These are phyloP conservation scores for Dipteronia sinensis DNA, from an alignment of 345 rosid species.

Conservation along the genomic window DNA sequence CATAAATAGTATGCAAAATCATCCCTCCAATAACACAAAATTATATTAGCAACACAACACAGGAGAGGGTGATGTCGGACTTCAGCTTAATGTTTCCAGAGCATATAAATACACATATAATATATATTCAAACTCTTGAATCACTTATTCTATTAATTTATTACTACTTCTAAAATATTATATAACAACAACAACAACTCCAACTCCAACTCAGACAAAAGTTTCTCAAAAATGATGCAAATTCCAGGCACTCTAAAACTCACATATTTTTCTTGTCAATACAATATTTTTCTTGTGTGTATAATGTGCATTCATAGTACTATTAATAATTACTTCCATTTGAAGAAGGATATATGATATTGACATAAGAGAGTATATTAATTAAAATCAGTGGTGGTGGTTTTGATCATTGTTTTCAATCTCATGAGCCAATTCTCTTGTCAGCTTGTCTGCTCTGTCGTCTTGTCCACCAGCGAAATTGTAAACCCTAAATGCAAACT, in stretches of 20 bases:
- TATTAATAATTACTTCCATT: neutral
- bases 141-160: neutral
- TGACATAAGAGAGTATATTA: neutral
- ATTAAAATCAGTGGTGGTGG: conserved; percentile 25
- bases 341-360: neutral
- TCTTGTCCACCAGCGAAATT: conserved; percentile 89
- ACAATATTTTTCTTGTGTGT: neutral
- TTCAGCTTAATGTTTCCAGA: neutral
- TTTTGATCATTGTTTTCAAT: conserved; percentile 59
- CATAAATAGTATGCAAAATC: neutral
- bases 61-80: neutral
- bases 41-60: neutral
- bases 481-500: conserved; percentile 80
- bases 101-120: neutral
- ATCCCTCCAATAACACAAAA: neutral
- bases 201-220: neutral
- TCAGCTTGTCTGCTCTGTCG: conserved; percentile 75
- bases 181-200: too few species aligned
- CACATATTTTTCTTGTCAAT: too few species aligned
- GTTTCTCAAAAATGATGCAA: neutral
- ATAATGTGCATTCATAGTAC: neutral
- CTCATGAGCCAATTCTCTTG: conserved; percentile 77
- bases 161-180: neutral
- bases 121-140: neutral
- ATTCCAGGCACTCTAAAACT: neutral